Percentiles rank a stretch among this genome's conserved stretches.
phyloP scores from a whole-genome alignment of 768 basidiomycete genomes.

The Galerina marginata region DNA sequence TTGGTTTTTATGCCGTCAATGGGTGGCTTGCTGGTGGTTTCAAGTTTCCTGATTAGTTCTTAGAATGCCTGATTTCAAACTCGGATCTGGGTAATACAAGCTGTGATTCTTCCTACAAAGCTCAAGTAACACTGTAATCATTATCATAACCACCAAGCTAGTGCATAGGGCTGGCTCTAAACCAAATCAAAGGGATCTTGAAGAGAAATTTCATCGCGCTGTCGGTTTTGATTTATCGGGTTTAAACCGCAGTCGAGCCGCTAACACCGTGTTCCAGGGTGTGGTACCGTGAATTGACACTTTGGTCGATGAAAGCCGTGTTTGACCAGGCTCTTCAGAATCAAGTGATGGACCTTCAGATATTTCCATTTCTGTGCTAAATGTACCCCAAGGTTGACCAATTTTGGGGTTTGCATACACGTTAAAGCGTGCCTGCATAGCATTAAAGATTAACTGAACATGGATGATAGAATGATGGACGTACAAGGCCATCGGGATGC shows the following conservation, averaged over 20 bases:
- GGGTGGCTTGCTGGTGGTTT: conserved; percentile 44
- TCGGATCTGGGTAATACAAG: neutral
- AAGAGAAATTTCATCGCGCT: conserved; percentile 19
- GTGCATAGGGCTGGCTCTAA: no score
- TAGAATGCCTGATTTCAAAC: neutral
- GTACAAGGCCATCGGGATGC: conserved; percentile 51
- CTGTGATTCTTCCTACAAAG: no score
- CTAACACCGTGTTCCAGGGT: conserved; percentile 62
- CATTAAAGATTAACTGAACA: neutral
- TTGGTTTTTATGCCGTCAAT: conserved; percentile 40
- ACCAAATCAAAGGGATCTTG: neutral
- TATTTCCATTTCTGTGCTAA: conserved; percentile 60
- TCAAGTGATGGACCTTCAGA: conserved; percentile 51
- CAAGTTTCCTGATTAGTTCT: conserved; percentile 4
- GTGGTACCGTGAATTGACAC: conserved; percentile 49
- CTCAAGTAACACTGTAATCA: no score
- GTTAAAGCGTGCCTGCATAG: conserved; percentile 66
- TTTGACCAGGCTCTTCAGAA: conserved; percentile 38
- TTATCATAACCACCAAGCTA: no score
- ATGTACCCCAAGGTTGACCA: conserved; percentile 77
- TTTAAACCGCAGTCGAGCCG: conserved; percentile 71
- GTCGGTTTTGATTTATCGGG: conserved; percentile 65
- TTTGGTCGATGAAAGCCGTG: conserved; percentile 51
- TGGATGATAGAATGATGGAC: conserved; percentile 20
- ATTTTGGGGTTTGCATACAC: conserved; percentile 57